Evolutionary conservation across 2,329 filamentous ascomycete species (phyloP), one percentile per base, ranked within the genome.

Genomic region (Teratosphaeria pseudoeucalypti): DNA sequence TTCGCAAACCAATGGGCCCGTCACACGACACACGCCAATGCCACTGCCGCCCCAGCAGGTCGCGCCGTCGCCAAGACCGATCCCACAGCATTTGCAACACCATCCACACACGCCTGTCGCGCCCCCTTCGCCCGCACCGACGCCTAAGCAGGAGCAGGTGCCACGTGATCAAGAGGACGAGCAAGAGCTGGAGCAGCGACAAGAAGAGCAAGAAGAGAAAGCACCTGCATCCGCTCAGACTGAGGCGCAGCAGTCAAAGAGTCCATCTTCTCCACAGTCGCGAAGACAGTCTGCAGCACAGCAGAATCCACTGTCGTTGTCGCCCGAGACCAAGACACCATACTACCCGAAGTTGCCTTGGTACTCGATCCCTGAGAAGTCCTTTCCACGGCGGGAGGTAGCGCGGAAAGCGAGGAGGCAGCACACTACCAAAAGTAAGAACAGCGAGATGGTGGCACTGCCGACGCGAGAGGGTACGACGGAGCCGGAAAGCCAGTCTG

Each of bases 341-440:
- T 83, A 78, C 68, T 76, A 77, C 61, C 78, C 81, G 6, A 63
- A 81, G 78, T 72, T 86, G 23, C 84, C 84, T 11, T 86, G 83
- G 83, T 76, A 83, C 37, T 86, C 83, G 12, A 77, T 80, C 32
- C 77, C 80, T 16, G 58, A 61, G 26, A 55, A 72, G 34, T 72
- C 77, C 2, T 85, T 86, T 66, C 83, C 83, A 3, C 71, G 78
- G 16, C 76, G 78, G 67, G 75, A 76, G 55, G 75, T 77, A 14
- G 73, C 75, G 57, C 75, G 76, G 65, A 77, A 78, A 65, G 77
- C 80, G 57, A 70, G 74, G 63, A 70, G 75, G 59, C 68, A 71
- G 56, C 73, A 72, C 54, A 69, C 73, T 26, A 73, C 73, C 29
- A 66, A 68, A 11, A 69, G 73, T 5, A 72, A 72, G 43, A 47